Base-by-base conservation (phyloP, 73 alveolate genomes). In the Uronychia binucleata region DNA sequence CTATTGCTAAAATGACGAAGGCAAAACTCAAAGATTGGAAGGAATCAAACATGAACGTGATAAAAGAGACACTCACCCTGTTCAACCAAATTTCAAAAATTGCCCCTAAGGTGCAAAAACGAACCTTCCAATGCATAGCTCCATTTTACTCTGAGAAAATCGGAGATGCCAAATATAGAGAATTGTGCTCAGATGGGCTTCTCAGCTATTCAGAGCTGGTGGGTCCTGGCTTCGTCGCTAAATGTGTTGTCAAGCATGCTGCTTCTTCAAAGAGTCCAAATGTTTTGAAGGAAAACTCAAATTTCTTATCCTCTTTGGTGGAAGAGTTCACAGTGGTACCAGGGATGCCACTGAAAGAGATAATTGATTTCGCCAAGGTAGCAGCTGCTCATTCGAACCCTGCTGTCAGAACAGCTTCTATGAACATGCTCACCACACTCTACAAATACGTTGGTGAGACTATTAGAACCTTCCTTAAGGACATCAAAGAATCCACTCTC, bases 1-100 rank as follows among this genome's bases (percentile, higher is more conserved):
- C 93, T 27, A 76, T 92, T 31, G 92, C 90, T 75, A 88, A 77
- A 79, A 92, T 87, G 88, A 84, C 90, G 82, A 93, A 92, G 86
- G 75, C 85, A n/a, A 93, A 90, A 86, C 82, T 91, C 84, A 96
- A 96, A 88, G 98, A 96, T 80, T 96, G 92, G 90, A 96, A 96
- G 89, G 99, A 96, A 90, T 86, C 95, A 32, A 96, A 96, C 85
- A 67, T 96, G 74, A 96, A 96, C 84, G 59, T 96, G 74, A 82
- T 87, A 77, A 96, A 96, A 86, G 97, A 95, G 67, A 88, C 95
- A n/a, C 74, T 94, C 31, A 80, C 83, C 32, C 87, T 94, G 34
- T 82, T 94, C 60, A 13, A 1, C 31, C 57, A 33, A n/a, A 83
- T 90, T n/a, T 89, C 87, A 31, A 34, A 84, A 34, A 80, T 85